Evolutionary conservation across 108 stramenopile species (phyloP).

Genomic region (Cyclotella baltica): DNA sequence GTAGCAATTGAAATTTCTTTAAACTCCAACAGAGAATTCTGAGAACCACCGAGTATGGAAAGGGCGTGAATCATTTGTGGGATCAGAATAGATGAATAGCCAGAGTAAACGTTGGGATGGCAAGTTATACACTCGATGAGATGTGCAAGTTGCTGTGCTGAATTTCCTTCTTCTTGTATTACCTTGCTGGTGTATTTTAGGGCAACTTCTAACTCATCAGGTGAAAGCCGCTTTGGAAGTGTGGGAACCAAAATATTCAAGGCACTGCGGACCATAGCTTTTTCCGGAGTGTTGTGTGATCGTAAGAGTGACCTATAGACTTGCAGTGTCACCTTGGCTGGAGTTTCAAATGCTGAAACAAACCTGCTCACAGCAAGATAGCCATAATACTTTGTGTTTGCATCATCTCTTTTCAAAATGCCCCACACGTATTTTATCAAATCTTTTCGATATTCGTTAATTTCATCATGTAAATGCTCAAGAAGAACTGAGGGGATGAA

Average conservation of each 20-base stretch:
- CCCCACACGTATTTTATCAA: constrained; percentile 93
- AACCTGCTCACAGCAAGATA: constrained; percentile 86
- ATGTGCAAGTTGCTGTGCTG: constrained; percentile 90
- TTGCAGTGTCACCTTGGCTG: constrained; percentile 88
- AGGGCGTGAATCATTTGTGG: constrained; percentile 89
- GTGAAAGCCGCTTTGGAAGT: constrained; percentile 64
- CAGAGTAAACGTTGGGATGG: constrained; percentile 73
- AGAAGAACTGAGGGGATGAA: constrained; percentile 62
- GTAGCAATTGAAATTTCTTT: constrained; percentile 75
- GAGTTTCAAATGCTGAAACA: constrained; percentile 83
- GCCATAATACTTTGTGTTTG: constrained; percentile 89
- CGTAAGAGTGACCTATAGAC: constrained; percentile 85
- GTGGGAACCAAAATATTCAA: constrained; percentile 89
- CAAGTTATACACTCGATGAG: constrained; percentile 87
- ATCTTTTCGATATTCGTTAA: constrained; percentile 61
- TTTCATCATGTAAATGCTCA: constrained; percentile 61
- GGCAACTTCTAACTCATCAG: constrained; percentile 65
- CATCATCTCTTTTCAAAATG: constrained; percentile 85
- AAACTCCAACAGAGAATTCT: constrained; percentile 71
- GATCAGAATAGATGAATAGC: constrained; percentile 70
- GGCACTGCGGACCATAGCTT: constrained; percentile 76
- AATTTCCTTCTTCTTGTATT: constrained; percentile 93
- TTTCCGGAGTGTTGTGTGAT: constrained; percentile 83
- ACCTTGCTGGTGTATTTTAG: constrained; percentile 88
- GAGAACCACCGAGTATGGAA: constrained; percentile 81